Base-by-base conservation (phyloP, 2,329 filamentous ascomycete species). In the Alternaria postmessia region DNA sequence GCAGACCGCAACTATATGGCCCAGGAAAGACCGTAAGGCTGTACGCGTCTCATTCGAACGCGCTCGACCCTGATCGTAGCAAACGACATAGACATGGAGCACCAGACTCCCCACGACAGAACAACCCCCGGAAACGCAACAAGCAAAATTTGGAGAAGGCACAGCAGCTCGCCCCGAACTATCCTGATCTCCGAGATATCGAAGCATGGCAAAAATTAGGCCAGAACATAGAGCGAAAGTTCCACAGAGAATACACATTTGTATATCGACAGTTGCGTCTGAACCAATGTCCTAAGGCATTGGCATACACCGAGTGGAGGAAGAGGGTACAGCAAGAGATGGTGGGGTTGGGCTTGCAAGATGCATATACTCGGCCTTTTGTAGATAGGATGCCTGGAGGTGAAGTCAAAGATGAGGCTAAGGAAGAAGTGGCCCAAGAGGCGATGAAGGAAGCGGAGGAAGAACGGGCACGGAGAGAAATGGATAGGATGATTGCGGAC, bases 321-420 rank as follows among this genome's bases (percentile, higher is more conserved):
- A 38, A 28, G 6, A 51, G 36, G 26, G 49, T 51, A 14, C 24
- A 51, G 12, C 49, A 22, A 4, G 49, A 51, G 49, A 51, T 51
- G 49, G 36, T 18, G 24, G 12, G 18, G n/a, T 30, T 51, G 34
- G 34, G 49, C 36, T 41, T 51, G 22, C 22, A 41, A 41, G 12
- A 39, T 51, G 34, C 26, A 20, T 16, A 18, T 20, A 4, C 3
- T 16, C 16, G 22, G 36, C 48, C 34, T 16, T 8, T 18, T 3
- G 12, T 16, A 20, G 30, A 36, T 8, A 22, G 5, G 2, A 14
- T 8, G 9, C 20, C 32, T 18, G 46, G 24, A 8, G 20, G 34
- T 14, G 32, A 38, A 8, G 2, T 41, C 6, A 20, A 51, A 1
- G 34, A 9, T 1, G 3, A 41, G n/a, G 28, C 2, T 30, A 26